Evolutionary conservation across 148 eudicot genomes (phyloP).

Genomic region (Persicaria tinctoria): DNA sequence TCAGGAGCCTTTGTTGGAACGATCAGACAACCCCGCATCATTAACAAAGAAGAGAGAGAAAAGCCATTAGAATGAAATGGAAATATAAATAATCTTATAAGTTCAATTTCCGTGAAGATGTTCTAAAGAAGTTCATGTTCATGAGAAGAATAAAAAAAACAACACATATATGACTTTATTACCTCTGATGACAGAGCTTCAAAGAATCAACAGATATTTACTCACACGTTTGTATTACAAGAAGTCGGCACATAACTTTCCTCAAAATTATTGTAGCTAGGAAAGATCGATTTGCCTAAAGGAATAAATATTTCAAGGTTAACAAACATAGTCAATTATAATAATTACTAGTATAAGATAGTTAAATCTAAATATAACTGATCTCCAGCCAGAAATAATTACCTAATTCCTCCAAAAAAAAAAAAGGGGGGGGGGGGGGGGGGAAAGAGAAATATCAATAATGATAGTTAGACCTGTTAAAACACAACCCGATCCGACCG

Average conservation of each 20-base stretch:
- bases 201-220: background rate
- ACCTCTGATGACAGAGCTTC: background rate
- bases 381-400: background rate
- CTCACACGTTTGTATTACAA: conserved; percentile 40
- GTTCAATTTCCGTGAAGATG: conserved; percentile 25
- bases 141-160: conserved; percentile 5
- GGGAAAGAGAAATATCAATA: too few species aligned
- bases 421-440: too few species aligned
- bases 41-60: background rate
- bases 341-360: background rate
- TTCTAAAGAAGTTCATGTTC: conserved; percentile 49
- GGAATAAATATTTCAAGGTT: conserved; percentile 5
- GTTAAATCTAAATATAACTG: background rate
- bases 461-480: too few species aligned
- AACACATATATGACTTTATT: background rate
- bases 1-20: too few species aligned
- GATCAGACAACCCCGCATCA: too few species aligned
- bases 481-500: too few species aligned
- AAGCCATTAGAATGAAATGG: background rate
- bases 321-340: background rate
- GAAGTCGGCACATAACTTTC: conserved; percentile 21
- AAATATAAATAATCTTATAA: conserved; percentile 26
- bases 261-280: conserved; percentile 46
- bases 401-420: background rate
- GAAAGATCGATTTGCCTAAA: conserved; percentile 54